These are phyloP conservation scores for Cryptococcus floricola DNA, from an alignment of 1,284 basidiomycete species.

Conservation along the genomic window DNA sequence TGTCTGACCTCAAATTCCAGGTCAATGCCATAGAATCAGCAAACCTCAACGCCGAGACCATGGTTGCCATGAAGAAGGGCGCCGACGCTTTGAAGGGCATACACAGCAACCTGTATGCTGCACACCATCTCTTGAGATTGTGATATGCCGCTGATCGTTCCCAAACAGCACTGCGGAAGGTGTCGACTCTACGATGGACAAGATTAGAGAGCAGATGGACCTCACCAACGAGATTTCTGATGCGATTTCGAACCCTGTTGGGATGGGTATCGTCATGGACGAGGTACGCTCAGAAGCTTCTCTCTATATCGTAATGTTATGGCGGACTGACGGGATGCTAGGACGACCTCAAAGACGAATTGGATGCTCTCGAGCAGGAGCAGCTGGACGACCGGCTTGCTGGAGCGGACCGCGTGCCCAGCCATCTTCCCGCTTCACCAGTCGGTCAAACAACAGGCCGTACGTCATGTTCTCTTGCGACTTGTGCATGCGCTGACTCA, in stretches of 20 bases:
- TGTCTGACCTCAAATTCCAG: constrained; percentile 27
- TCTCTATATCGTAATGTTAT: not conserved
- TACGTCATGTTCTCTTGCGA: constrained; percentile 36
- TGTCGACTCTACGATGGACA: constrained; percentile 88
- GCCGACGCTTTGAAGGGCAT: constrained; percentile 87
- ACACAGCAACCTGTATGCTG: constrained; percentile 80
- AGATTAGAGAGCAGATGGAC: constrained; percentile 88
- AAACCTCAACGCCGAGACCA: constrained; percentile 97
- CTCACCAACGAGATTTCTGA: constrained; percentile 93
- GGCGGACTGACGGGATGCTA: constrained; percentile 42
- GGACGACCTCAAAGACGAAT: constrained; percentile 77
- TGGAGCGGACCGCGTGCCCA: constrained; percentile 84
- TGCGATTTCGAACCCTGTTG: constrained; percentile 79
- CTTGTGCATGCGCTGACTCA: not conserved
- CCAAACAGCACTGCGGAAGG: constrained; percentile 73
- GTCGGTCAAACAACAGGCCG: constrained; percentile 53
- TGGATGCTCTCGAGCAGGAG: constrained; percentile 89
- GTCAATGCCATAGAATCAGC: constrained; percentile 96
- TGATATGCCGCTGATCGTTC: too few relatives aligned
- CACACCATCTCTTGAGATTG: not conserved
- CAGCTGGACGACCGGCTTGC: constrained; percentile 81
- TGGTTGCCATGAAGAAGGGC: constrained; percentile 96
- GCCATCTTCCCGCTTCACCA: constrained; percentile 72
- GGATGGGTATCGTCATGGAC: constrained; percentile 64
- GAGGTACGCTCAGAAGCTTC: constrained; percentile 56